Conservation (phyloP, 2,329 filamentous ascomycete genomes). For the Ascochyta clinopodiicola region DNA sequence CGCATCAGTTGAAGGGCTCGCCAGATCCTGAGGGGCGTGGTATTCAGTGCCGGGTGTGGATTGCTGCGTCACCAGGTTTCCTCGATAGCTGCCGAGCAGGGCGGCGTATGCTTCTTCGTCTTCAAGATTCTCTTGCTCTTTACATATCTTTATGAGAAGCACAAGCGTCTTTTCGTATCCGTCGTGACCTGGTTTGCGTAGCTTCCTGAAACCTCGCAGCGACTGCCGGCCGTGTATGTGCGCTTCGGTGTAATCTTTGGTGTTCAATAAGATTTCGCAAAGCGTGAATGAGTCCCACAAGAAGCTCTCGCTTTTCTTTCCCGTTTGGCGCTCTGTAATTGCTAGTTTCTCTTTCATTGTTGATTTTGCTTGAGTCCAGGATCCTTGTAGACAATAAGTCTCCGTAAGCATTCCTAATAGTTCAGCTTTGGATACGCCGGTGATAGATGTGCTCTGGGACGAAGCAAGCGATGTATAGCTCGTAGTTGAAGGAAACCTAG, state of each 20-base stretch:
- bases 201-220: conserved; percentile 27
- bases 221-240: conserved; percentile 28
- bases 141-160: conserved; percentile 24
- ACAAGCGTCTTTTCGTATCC: conserved; percentile 24
- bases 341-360: conserved; percentile 27
- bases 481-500: conserved; percentile 15
- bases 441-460: conserved; percentile 9
- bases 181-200: conserved; percentile 15
- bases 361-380: conserved; percentile 23
- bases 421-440: conserved; percentile 19
- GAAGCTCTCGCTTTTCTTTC: conserved; percentile 23
- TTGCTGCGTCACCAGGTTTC: not conserved
- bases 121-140: conserved; percentile 21
- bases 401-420: conserved; percentile 21
- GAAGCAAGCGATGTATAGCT: conserved; percentile 16
- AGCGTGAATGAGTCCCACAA: conserved; percentile 24
- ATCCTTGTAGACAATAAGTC: conserved; percentile 16
- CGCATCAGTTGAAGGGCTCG: not conserved
- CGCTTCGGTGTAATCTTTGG: conserved; percentile 26
- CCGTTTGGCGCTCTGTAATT: conserved; percentile 26
- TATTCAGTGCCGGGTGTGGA: not conserved
- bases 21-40: not conserved
- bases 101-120: conserved; percentile 32
- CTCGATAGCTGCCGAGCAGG: conserved; percentile 16
- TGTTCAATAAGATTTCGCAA: conserved; percentile 24